Conservation (phyloP, 1,284 basidiomycete species). For the Boletus hoseneyae region DNA sequence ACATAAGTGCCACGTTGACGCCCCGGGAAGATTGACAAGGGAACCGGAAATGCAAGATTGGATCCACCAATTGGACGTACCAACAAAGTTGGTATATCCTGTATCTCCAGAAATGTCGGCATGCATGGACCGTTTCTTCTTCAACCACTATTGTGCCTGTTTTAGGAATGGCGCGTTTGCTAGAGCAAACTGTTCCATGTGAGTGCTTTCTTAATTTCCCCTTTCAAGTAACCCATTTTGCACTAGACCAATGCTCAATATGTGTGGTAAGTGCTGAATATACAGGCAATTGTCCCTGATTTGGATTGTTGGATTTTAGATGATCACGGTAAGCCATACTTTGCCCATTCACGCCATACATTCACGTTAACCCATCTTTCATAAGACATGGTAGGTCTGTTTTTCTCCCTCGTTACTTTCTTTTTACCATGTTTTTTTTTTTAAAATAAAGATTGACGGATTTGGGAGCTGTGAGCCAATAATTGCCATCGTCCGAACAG, state of each 20-base stretch:
- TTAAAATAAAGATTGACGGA: slow-evolving; percentile 71
- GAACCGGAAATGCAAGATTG: slow-evolving; percentile 82
- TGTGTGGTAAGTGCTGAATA: slow-evolving; percentile 46
- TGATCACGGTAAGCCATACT: slow-evolving; percentile 61
- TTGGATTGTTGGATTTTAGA: slow-evolving; percentile 38
- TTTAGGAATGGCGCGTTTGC: slow-evolving; percentile 93
- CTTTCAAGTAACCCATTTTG: slow-evolving; percentile 5
- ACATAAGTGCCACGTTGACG: slow-evolving; percentile 2
- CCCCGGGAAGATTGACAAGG: slow-evolving; percentile 49
- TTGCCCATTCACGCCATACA: background rate
- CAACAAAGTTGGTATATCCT: slow-evolving; percentile 60
- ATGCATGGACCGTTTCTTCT: slow-evolving; percentile 86
- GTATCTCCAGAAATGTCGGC: slow-evolving; percentile 72
- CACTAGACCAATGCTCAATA: slow-evolving; percentile 59
- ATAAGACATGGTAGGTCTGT: slow-evolving; percentile 42
- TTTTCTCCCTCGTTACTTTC: background rate
- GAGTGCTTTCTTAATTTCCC: slow-evolving; percentile 28
- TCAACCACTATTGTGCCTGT: slow-evolving; percentile 86
- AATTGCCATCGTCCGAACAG: background rate
- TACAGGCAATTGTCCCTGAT: background rate
- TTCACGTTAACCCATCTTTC: slow-evolving; percentile 25
- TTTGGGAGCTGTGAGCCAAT: slow-evolving; percentile 77
- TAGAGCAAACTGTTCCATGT: slow-evolving; percentile 92
- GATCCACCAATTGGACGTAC: slow-evolving; percentile 65
- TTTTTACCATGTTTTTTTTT: background rate